Evolutionary conservation across 2,329 filamentous ascomycete genomes (phyloP).

Genomic region (Microcyclospora pomicola): DNA sequence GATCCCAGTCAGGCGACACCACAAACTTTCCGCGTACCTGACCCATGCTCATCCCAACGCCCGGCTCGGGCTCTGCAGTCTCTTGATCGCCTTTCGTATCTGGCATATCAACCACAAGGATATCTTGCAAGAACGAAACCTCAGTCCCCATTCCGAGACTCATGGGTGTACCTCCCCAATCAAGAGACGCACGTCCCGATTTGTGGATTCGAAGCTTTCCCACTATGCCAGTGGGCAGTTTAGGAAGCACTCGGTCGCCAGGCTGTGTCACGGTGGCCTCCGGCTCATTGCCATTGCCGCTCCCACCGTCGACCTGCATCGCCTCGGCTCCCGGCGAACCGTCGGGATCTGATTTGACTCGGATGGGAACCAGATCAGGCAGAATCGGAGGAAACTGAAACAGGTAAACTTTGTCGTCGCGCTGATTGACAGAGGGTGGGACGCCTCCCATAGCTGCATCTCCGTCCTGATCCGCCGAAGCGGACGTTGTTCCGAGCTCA

Average conservation of each 20-base stretch:
- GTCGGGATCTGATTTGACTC: conserved; percentile 18
- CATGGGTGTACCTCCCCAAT: conserved; percentile 49
- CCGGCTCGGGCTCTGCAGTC: conserved; percentile 12
- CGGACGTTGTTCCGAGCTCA: conserved; percentile 26
- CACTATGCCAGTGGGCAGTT: conserved; percentile 39
- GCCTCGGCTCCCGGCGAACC: conserved; percentile 7
- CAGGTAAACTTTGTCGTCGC: conserved; percentile 44
- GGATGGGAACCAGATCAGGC: conserved; percentile 38
- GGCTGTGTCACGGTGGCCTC: conserved; percentile 4
- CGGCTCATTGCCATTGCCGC: too few relatives aligned
- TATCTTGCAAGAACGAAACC: conserved; percentile 47
- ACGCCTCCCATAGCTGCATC: conserved; percentile 27
- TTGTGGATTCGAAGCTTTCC: conserved; percentile 49
- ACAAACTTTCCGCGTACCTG: conserved; percentile 52
- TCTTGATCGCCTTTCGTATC: conserved; percentile 14
- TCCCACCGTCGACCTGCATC: conserved; percentile 10
- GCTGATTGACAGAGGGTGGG: conserved; percentile 11
- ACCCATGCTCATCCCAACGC: conserved; percentile 42
- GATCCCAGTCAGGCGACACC: conserved; percentile 45
- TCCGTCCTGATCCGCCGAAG: conserved; percentile 26
- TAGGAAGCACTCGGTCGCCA: conserved; percentile 24
- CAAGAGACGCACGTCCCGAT: conserved; percentile 46
- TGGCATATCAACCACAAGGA: conserved; percentile 29
- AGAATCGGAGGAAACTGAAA: conserved; percentile 52
- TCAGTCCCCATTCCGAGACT: conserved; percentile 43